Evolutionary conservation across 306 rosid genomes (phyloP).

Genomic region (Ormosia semicastrata): DNA sequence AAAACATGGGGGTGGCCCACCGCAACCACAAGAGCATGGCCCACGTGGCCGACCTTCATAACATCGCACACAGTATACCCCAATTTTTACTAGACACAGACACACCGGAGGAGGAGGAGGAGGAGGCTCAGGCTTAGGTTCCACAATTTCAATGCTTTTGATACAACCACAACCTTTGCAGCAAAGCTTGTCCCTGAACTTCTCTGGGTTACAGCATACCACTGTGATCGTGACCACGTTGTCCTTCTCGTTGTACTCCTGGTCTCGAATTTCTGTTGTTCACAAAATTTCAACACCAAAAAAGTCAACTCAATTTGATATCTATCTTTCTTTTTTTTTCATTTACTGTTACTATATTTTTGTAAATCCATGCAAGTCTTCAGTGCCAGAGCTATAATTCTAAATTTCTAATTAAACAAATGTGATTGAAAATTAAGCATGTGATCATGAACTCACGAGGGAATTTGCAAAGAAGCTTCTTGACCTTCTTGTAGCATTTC

Average conservation of each 20-base stretch:
- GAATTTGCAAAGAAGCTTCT: constrained; percentile 68
- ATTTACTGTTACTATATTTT: neutral
- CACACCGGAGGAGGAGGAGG: neutral
- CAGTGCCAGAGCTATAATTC: neutral
- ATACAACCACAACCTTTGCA: constrained; percentile 54
- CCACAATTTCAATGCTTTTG: constrained; percentile 63
- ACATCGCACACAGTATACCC: constrained; percentile 33
- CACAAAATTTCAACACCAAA: constrained; percentile 33
- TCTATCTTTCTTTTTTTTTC: neutral
- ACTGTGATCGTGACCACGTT: constrained; percentile 64
- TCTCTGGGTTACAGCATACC: constrained; percentile 79
- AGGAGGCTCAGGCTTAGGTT: constrained; percentile 9
- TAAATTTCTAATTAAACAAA: neutral
- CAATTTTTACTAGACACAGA: constrained; percentile 8
- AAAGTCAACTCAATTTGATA: constrained; percentile 37
- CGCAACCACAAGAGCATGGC: constrained; percentile 36
- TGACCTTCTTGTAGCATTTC: constrained; percentile 76
- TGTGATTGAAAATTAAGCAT: neutral
- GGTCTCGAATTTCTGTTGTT: constrained; percentile 87
- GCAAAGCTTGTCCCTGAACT: constrained; percentile 56
- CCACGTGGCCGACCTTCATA: constrained; percentile 43
- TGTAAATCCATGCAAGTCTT: neutral
- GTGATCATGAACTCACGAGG: constrained; percentile 66
- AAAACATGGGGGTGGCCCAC: constrained; percentile 29
- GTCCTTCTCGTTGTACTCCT: constrained; percentile 63